Conservation (phyloP, 805 yeast species). For the Blastobotrys mokoenaii region DNA sequence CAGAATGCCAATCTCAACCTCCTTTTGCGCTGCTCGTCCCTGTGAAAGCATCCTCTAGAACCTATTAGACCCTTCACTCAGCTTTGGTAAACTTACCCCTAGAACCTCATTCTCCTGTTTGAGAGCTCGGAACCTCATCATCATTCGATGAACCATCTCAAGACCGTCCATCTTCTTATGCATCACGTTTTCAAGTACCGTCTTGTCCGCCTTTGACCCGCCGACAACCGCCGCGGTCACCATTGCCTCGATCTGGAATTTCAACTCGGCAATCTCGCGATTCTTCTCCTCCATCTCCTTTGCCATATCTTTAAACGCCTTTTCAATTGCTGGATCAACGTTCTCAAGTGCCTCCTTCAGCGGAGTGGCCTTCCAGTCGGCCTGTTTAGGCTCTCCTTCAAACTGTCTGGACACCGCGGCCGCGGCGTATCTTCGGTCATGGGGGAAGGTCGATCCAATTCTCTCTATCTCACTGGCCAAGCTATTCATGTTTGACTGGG, state of each 20-base stretch:
- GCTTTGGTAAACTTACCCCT: conserved; percentile 19
- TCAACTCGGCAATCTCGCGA: conserved; percentile 52
- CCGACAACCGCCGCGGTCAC: conserved; percentile 41
- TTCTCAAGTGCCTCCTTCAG: not conserved
- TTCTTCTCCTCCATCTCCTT: conserved; percentile 38
- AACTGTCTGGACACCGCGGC: no score
- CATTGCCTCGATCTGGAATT: conserved; percentile 53
- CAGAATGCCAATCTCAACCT: conserved; percentile 57
- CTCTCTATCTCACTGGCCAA: no score
- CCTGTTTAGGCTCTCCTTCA: no score
- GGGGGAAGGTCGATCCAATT: no score
- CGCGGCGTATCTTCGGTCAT: no score
- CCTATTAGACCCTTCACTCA: conserved; percentile 1
- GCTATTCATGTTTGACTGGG: no score
- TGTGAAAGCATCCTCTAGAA: conserved; percentile 52
- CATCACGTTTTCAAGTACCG: conserved; percentile 5
- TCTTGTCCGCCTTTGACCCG: conserved; percentile 8
- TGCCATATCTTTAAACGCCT: conserved; percentile 42
- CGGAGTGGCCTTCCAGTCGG: no score
- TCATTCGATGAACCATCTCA: conserved; percentile 65
- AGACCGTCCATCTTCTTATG: conserved; percentile 48
- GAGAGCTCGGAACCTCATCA: conserved; percentile 50
- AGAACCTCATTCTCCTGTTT: conserved; percentile 64
- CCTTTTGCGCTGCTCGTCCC: conserved; percentile 66
- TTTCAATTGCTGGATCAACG: conserved; percentile 28